These are phyloP conservation scores for Candida nanaspora DNA, from an alignment of 805 yeast genomes.

Conservation along the genomic window DNA sequence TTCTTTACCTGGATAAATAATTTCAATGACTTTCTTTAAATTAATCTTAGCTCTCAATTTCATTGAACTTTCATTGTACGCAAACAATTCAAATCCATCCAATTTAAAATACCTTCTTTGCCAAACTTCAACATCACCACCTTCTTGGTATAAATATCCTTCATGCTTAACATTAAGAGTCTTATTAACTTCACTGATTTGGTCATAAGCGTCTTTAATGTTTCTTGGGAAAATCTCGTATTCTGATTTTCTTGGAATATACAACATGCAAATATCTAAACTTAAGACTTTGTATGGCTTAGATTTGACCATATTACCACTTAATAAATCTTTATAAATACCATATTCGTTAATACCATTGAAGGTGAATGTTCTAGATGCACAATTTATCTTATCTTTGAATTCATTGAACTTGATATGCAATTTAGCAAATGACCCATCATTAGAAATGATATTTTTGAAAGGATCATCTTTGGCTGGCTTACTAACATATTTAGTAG, in stretches of 20 bases:
- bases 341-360: conserved; percentile 84
- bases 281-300: conserved; percentile 59
- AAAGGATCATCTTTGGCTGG: conserved; percentile 48
- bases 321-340: conserved; percentile 22
- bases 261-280: conserved; percentile 61
- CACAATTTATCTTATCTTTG: conserved; percentile 49
- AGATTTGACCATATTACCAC: conserved; percentile 24
- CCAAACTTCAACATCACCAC: conserved; percentile 80
- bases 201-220: conserved; percentile 43
- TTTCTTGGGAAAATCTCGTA: conserved; percentile 66
- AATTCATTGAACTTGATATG: conserved; percentile 56
- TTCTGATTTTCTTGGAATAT: conserved; percentile 53
- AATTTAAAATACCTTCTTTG: conserved; percentile 69
- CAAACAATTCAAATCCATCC: conserved; percentile 64
- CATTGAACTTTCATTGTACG: conserved; percentile 63
- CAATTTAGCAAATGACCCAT: conserved; percentile 85
- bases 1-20: conserved; percentile 35
- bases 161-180: conserved; percentile 29
- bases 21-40: conserved; percentile 55
- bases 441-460: conserved; percentile 62
- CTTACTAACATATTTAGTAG: conserved; percentile 45
- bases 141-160: conserved; percentile 81
- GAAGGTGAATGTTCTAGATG: conserved; percentile 42
- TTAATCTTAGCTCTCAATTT: conserved; percentile 74
- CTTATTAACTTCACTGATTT: conserved; percentile 30